These are phyloP conservation scores for Lathyrus oleraceus DNA, from an alignment of 306 rosid genomes.

Conservation along the genomic window DNA sequence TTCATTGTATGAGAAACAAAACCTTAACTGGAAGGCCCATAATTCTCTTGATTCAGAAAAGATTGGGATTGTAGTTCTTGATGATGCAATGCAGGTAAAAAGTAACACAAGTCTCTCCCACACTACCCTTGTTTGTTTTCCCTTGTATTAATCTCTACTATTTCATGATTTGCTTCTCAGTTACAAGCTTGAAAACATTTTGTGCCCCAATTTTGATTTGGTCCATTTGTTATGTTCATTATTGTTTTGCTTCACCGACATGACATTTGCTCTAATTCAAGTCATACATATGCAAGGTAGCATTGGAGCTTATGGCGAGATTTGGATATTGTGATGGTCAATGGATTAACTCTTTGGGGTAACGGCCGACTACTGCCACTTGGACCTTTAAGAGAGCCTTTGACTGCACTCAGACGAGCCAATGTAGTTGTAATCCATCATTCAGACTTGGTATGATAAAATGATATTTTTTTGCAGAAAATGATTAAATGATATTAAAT, in stretches of 20 bases:
- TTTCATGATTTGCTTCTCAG: conserved; percentile 1
- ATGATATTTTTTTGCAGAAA: neutral
- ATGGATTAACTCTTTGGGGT: conserved; percentile 81
- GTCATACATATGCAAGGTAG: conserved; percentile 53
- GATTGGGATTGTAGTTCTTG: conserved; percentile 68
- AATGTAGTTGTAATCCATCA: conserved; percentile 76
- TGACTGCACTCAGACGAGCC: conserved; percentile 67
- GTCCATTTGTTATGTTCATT: conserved; percentile 22
- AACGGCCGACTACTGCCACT: conserved; percentile 65
- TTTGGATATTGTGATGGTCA: conserved; percentile 84
- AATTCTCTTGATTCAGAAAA: conserved; percentile 45
- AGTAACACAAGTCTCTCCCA: conserved; percentile 41
- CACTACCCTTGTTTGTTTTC: neutral
- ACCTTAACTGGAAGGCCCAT: conserved; percentile 30
- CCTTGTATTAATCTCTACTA: neutral
- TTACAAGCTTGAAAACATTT: conserved; percentile 2
- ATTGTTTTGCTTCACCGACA: conserved; percentile 1
- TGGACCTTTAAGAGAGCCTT: conserved; percentile 94
- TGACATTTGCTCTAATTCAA: conserved; percentile 31
- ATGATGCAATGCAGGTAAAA: conserved; percentile 99
- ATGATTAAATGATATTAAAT: conserved; percentile 23
- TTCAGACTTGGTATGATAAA: conserved; percentile 65
- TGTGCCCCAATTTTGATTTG: conserved; percentile 4
- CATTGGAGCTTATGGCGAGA: conserved; percentile 88
- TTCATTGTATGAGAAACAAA: conserved; percentile 35